Conservation (phyloP, 2,329 filamentous ascomycete genomes). For the Calonectria fujianensis region DNA sequence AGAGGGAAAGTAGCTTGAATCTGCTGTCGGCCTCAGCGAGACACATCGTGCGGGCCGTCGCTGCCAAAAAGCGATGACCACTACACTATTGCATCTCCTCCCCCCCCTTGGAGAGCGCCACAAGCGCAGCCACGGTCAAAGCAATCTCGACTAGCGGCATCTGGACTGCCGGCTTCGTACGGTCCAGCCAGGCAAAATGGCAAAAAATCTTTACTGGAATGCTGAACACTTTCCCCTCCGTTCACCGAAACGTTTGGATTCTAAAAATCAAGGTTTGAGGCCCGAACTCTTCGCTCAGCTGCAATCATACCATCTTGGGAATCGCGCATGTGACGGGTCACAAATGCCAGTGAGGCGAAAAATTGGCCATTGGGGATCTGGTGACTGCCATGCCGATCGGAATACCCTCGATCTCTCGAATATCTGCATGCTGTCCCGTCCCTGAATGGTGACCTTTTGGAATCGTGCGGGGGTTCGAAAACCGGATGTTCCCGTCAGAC, state of each 20-base stretch:
- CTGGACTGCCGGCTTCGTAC: background rate
- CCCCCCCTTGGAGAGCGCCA: background rate
- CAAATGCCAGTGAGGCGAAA: background rate
- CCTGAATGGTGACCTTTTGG: background rate
- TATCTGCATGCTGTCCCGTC: background rate
- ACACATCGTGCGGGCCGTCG: background rate
- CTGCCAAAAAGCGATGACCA: background rate
- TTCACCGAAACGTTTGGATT: background rate
- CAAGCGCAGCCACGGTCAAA: background rate
- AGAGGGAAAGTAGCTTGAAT: background rate
- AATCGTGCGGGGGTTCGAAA: no score
- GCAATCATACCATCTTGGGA: no score
- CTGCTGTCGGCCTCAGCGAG: background rate
- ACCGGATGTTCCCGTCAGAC: background rate
- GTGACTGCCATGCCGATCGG: background rate
- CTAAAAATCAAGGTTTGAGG: background rate
- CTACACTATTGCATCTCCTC: background rate
- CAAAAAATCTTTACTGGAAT: background rate
- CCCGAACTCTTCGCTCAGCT: background rate
- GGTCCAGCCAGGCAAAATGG: no score
- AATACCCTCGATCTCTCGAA: background rate
- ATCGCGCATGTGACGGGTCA: no score
- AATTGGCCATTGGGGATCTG: no score
- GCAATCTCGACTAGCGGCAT: slow-evolving; percentile 5
- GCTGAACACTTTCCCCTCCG: background rate